phyloP scores from a whole-genome alignment of 192 early-diverging fungal species.

The Mortierella hygrophila region DNA sequence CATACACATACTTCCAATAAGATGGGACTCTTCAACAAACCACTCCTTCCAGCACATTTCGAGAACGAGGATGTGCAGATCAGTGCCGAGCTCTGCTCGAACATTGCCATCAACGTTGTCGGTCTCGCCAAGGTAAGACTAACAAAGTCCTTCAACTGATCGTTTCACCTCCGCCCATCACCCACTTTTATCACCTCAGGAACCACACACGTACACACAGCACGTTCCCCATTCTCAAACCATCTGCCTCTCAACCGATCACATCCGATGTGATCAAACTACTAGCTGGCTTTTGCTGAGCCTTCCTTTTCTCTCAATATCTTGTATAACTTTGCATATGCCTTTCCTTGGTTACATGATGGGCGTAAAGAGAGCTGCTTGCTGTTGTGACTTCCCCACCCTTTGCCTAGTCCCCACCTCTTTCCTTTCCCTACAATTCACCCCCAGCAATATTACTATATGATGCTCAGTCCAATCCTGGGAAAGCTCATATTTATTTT shows the following conservation, averaged over 20 bases:
- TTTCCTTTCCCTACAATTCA: neutral
- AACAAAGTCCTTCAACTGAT: neutral
- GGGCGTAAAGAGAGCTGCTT: too few relatives aligned
- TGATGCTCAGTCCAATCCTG: neutral
- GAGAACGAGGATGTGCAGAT: constrained; percentile 56
- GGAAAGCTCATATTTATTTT: constrained; percentile 5
- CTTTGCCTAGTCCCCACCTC: neutral
- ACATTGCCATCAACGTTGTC: constrained; percentile 45
- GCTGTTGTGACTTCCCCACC: neutral
- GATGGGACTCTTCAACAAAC: constrained; percentile 53
- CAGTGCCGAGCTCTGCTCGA: constrained; percentile 53
- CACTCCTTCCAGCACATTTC: constrained; percentile 40
- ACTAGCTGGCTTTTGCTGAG: too few relatives aligned
- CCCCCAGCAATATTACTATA: neutral
- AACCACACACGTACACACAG: neutral
- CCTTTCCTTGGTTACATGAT: too few relatives aligned
- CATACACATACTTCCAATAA: neutral
- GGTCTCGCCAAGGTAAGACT: constrained; percentile 51
- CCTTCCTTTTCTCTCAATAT: too few relatives aligned
- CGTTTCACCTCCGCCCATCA: neutral
- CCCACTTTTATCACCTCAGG: neutral
- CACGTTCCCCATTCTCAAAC: neutral
- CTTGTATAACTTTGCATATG: too few relatives aligned
- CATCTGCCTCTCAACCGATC: neutral
- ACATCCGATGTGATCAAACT: too few relatives aligned